Conservation (phyloP, 371 early-diverging fungal genomes). For the Lichtheimia ramosa region DNA sequence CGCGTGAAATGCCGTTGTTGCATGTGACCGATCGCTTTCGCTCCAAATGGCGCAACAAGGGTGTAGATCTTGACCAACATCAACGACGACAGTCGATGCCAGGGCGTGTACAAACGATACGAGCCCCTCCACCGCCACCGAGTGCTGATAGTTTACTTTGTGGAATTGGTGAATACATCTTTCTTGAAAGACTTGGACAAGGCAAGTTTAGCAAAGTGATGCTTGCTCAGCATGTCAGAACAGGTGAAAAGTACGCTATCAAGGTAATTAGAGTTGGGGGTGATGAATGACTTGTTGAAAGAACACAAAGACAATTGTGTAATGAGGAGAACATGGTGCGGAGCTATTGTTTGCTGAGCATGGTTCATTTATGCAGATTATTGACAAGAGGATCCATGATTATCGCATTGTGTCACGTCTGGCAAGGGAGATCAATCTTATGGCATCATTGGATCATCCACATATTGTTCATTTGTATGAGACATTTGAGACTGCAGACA, state of each 20-base stretch:
- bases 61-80: not conserved
- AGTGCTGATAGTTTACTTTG: slow-evolving; percentile 59
- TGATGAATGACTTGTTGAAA: not conserved
- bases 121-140: slow-evolving; percentile 11
- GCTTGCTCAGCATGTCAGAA: slow-evolving; percentile 76
- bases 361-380: slow-evolving; percentile 46
- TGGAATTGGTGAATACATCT: slow-evolving; percentile 77
- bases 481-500: slow-evolving; percentile 83
- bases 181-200: slow-evolving; percentile 80
- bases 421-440: slow-evolving; percentile 85
- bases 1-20: slow-evolving; percentile 27
- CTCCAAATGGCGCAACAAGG: slow-evolving; percentile 26
- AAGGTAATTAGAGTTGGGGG: slow-evolving; percentile 26
- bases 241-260: slow-evolving; percentile 57
- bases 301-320: not conserved
- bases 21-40: slow-evolving; percentile 33
- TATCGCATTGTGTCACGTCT: slow-evolving; percentile 75
- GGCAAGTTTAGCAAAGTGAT: slow-evolving; percentile 91
- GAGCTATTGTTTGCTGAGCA: too few species aligned
- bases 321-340: too few species aligned
- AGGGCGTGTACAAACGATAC: not conserved
- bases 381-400: slow-evolving; percentile 83
- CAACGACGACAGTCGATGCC: not conserved
- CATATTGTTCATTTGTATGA: slow-evolving; percentile 88
- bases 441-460: slow-evolving; percentile 85